Evolutionary conservation across 2,329 filamentous ascomycete genomes (phyloP).

Genomic region (Westerdykella ornata): DNA sequence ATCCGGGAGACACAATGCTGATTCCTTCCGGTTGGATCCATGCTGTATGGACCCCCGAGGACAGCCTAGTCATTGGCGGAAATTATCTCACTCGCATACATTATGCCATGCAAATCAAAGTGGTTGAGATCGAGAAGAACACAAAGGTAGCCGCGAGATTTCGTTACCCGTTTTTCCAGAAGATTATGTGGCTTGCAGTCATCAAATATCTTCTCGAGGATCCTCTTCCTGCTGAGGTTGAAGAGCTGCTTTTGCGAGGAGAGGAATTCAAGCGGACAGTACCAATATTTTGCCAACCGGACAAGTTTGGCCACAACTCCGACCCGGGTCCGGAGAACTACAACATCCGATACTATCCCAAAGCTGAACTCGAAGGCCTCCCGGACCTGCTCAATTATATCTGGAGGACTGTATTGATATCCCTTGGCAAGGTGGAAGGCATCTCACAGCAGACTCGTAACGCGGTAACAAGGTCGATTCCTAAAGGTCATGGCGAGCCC

Average conservation of each 20-base stretch:
- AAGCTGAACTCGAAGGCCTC: conserved; percentile 56
- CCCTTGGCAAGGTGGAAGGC: conserved; percentile 54
- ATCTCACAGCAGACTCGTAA: conserved; percentile 53
- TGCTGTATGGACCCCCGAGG: conserved; percentile 63
- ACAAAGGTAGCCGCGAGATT: conserved; percentile 61
- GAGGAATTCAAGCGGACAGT: conserved; percentile 50
- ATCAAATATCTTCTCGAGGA: conserved; percentile 59
- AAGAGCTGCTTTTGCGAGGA: conserved; percentile 50
- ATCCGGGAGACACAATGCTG: conserved; percentile 62
- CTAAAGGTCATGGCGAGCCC: conserved; percentile 56
- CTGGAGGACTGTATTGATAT: conserved; percentile 57
- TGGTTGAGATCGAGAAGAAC: conserved; percentile 60
- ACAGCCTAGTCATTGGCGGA: conserved; percentile 64
- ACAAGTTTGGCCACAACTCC: conserved; percentile 48
- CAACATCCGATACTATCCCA: conserved; percentile 56
- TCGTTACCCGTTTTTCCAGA: conserved; percentile 62
- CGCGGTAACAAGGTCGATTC: conserved; percentile 56
- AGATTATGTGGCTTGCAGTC: conserved; percentile 62
- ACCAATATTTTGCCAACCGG: conserved; percentile 54
- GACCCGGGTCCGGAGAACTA: conserved; percentile 48
- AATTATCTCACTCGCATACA: conserved; percentile 62
- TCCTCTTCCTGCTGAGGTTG: conserved; percentile 53
- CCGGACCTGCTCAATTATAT: conserved; percentile 55
- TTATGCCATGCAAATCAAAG: conserved; percentile 59
- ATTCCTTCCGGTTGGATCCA: conserved; percentile 68